Percentiles rank a stretch among this genome's conserved stretches.
Evolutionary conservation across 23 red algal genomes (phyloP).

Genomic region (Gracilaria domingensis): DNA sequence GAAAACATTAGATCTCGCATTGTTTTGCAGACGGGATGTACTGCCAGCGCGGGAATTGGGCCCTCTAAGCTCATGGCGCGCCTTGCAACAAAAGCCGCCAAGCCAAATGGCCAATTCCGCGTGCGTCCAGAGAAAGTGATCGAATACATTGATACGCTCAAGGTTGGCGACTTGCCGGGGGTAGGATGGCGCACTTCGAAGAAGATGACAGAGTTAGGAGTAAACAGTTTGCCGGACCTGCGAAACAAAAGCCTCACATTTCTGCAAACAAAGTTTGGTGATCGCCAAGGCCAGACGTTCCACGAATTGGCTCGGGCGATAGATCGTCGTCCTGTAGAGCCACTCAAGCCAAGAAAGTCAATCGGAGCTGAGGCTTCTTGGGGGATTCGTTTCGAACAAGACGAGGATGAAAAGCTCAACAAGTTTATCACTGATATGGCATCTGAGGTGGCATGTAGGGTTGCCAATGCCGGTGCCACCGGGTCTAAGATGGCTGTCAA

Average conservation of each 20-base stretch:
- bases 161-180: slow-evolving; percentile 82
- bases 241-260: slow-evolving; percentile 24
- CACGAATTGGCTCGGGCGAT: slow-evolving; percentile 68
- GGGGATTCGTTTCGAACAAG: slow-evolving; percentile 89
- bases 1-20: slow-evolving; percentile 76
- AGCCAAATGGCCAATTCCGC: slow-evolving; percentile 87
- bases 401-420: slow-evolving; percentile 71
- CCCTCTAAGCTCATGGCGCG: slow-evolving; percentile 89
- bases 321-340: slow-evolving; percentile 74
- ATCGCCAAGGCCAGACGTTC: slow-evolving; percentile 59
- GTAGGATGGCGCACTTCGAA: slow-evolving; percentile 82
- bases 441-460: slow-evolving; percentile 67
- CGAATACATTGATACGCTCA: slow-evolving; percentile 69
- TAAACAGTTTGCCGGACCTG: slow-evolving; percentile 59
- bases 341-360: slow-evolving; percentile 85
- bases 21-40: slow-evolving; percentile 74
- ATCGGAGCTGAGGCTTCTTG: slow-evolving; percentile 92
- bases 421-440: slow-evolving; percentile 88
- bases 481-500: slow-evolving; percentile 74
- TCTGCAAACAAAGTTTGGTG: slow-evolving; percentile 79
- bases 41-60: slow-evolving; percentile 94
- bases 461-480: slow-evolving; percentile 65
- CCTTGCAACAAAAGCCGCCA: slow-evolving; percentile 88
- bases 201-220: slow-evolving; percentile 58
- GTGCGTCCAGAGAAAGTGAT: slow-evolving; percentile 68